phyloP scores from a whole-genome alignment of 345 rosid species.

The Syzygium aromaticum region DNA sequence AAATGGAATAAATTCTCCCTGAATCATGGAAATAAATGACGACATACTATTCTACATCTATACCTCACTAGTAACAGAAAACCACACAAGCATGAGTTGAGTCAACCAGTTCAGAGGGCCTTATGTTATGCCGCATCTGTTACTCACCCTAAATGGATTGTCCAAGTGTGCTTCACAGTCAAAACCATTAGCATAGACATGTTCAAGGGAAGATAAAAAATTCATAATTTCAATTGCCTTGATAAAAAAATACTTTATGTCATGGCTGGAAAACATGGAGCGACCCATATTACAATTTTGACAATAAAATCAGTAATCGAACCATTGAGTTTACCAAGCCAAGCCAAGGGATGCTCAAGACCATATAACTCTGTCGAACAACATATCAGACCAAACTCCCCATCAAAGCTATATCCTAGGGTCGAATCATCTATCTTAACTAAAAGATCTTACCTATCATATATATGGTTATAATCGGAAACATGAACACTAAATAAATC shows the following conservation, averaged over 20 bases:
- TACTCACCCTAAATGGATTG: background rate
- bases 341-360: background rate
- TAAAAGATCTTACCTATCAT: background rate
- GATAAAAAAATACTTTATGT: background rate
- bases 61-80: background rate
- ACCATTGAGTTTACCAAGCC: background rate
- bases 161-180: background rate
- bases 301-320: background rate
- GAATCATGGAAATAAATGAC: background rate
- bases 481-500: background rate
- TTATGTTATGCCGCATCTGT: background rate
- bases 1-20: background rate
- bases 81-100: background rate
- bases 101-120: background rate
- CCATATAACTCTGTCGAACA: background rate
- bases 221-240: background rate
- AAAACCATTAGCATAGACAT: too few species aligned
- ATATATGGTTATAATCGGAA: background rate
- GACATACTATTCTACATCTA: background rate
- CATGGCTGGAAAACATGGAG: background rate
- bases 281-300: background rate
- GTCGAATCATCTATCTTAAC: background rate
- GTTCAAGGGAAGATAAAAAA: background rate
- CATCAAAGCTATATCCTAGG: background rate
- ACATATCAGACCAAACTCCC: background rate